Evolutionary conservation across 139 green algal species (phyloP), one percentile per base, ranked within the genome.

Genomic region (Edaphochlamys debaryana): DNA sequence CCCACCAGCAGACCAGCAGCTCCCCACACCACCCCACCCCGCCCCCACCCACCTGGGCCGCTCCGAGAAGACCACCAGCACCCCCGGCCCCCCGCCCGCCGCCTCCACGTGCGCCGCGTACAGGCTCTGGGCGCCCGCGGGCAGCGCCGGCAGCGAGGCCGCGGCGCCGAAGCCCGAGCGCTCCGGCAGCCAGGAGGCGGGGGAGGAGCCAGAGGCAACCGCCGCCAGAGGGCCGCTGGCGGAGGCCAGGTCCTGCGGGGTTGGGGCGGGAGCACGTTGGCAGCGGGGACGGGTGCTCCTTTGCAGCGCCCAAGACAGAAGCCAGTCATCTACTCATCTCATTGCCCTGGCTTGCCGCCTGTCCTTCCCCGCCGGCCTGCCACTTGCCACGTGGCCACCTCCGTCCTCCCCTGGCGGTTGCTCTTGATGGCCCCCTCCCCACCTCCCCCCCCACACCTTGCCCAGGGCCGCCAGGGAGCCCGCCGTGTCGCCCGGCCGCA

Each of bases 21-120:
- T n/a, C n/a, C n/a, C n/a, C n/a, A n/a, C n/a, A n/a, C n/a, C n/a
- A n/a, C n/a, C n/a, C n/a, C n/a, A n/a, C 48, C 13, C 37, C 29
- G 36, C 60, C 29, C 30, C 29, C 60, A 29, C 73, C 11, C 74
- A 89, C 85, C 79, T 87, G 8, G 91, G 89, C 27, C 90, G 84
- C 58, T 96, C 93, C 4, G 79, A 90, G 64, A 91, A 79, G 67
- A 95, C 76, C 48, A 95, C 2, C 80, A 96, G 79, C 67, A 91
- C 64, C 40, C 50, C 79, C 71, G 71, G 72, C 38, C 41, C 20
- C 37, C 70, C 74, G 48, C 27, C 32, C 27, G 27, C 63, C 69
- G 42, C 9, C 27, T 54, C 40, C 27, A 88, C 32, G 45, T 40
- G 58, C 78, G 87, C 84, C 72, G 85, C 73, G 72, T 92, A 60